Base-by-base conservation (phyloP, 2,329 filamentous ascomycete species). In the Clarireedia hainanense region DNA sequence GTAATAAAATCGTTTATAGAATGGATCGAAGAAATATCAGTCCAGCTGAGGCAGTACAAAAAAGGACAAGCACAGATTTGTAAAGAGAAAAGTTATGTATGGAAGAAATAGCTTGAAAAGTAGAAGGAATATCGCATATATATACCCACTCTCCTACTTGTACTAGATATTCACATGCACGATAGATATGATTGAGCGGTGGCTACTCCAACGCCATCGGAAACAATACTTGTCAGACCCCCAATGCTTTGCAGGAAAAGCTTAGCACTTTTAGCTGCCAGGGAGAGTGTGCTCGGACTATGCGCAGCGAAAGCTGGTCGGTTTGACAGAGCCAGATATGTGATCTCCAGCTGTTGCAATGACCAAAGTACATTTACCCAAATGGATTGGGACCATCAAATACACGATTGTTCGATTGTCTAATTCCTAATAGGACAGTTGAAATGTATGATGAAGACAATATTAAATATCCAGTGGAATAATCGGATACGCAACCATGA, bases 211-310 rank as follows among this genome's bases (percentile, higher is more conserved):
- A 23, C 23, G 9, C 17, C 47, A 55, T 55, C 26, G 27, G 46
- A 55, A 55, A 55, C 52, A 50, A 34, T 40, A 37, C 27, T 55
- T 43, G 52, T 55, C 47, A 36, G 47, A 50, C 47, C 43, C 42
- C 40, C 37, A 37, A 48, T 36, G 26, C 52, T 49, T 54, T 48
- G 34, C 24, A 34, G 47, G 6, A 42, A 40, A 49, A 23, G n/a
- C 52, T 49, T 49, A 23, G 7, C 45, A 42, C 6, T 40, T 20
- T 42, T 20, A 42, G 39, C 14, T 42, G 15, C 39, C 39, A 42
- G 39, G 9, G 6, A 17, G 17, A 10, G 9, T 34, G 10, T 4
- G 30, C 30, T 34, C 30, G 12, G 30, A 34, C 30, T 34, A 4
- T 12, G 30, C 30, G 30, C 30, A 34, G 30, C 30, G 12, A 34